Evolutionary conservation across 768 basidiomycete species (phyloP).

Genomic region (Calocybe cyanea): DNA sequence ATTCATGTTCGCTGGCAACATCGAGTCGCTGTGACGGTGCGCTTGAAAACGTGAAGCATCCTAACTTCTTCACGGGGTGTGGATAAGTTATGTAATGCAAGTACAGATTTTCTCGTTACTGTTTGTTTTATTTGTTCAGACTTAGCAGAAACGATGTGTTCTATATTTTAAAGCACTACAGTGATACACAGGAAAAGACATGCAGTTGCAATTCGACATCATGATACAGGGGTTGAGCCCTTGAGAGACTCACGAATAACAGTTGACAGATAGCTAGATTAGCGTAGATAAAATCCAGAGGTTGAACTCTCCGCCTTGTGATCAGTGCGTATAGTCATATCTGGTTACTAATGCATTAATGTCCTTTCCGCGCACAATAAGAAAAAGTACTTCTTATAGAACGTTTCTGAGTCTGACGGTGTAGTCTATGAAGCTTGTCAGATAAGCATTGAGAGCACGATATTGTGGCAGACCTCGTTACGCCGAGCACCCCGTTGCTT

Average conservation of each 20-base stretch:
- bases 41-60: too few species aligned
- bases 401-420: conserved; percentile 76
- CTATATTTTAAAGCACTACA: too few species aligned
- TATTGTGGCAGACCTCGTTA: conserved; percentile 41
- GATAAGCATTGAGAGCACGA: conserved; percentile 1
- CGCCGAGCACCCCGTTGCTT: conserved; percentile 60
- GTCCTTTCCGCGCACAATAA: background rate
- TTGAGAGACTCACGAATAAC: too few species aligned
- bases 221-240: too few species aligned
- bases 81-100: too few species aligned
- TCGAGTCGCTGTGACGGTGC: too few species aligned
- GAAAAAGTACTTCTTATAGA: conserved; percentile 71
- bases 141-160: too few species aligned
- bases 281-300: background rate
- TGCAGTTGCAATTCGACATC: too few species aligned
- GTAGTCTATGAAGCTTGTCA: conserved; percentile 41
- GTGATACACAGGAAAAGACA: too few species aligned
- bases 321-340: conserved; percentile 42
- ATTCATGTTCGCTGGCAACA: background rate
- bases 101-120: too few species aligned
- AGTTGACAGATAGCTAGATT: background rate
- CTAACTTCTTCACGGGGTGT: too few species aligned
- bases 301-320: conserved; percentile 12
- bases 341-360: conserved; percentile 16
- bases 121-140: too few species aligned